Conservation (phyloP, 2,329 filamentous ascomycete species). For the Cladophialophora psammophila region DNA sequence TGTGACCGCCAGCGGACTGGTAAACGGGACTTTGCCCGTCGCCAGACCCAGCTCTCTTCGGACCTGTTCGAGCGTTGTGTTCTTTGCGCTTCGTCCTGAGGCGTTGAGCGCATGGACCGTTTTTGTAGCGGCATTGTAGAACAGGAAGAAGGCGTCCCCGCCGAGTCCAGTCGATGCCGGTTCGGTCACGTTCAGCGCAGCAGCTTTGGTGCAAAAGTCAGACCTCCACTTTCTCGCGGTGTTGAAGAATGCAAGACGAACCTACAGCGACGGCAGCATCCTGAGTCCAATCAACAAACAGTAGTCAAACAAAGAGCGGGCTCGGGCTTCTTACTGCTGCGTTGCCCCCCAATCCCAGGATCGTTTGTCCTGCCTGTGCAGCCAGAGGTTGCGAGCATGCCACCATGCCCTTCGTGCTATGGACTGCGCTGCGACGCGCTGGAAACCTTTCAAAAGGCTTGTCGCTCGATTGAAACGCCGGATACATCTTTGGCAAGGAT, state of each 20-base stretch:
- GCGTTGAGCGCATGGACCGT: slow-evolving; percentile 89
- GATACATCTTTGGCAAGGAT: background rate
- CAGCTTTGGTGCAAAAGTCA: slow-evolving; percentile 62
- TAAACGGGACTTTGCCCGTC: slow-evolving; percentile 69
- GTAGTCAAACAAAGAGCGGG: background rate
- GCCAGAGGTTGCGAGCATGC: slow-evolving; percentile 89
- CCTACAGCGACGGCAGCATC: slow-evolving; percentile 95
- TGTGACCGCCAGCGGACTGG: slow-evolving; percentile 81
- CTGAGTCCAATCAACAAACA: slow-evolving; percentile 52
- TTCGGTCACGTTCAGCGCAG: slow-evolving; percentile 91
- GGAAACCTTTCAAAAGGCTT: slow-evolving; percentile 64
- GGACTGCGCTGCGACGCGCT: slow-evolving; percentile 87
- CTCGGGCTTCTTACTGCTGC: slow-evolving; percentile 72
- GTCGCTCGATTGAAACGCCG: slow-evolving; percentile 58
- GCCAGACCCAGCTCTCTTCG: slow-evolving; percentile 72
- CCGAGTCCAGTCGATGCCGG: slow-evolving; percentile 93
- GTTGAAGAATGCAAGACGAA: slow-evolving; percentile 49
- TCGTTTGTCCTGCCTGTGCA: slow-evolving; percentile 81
- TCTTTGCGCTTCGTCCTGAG: slow-evolving; percentile 80
- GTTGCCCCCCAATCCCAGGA: slow-evolving; percentile 89
- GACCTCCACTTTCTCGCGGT: slow-evolving; percentile 18
- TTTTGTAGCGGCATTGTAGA: slow-evolving; percentile 82
- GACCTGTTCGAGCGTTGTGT: slow-evolving; percentile 73
- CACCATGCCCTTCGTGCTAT: slow-evolving; percentile 91
- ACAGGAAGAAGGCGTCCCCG: slow-evolving; percentile 96